Percentiles rank a stretch among this genome's conserved stretches.
These are phyloP conservation scores for Dalechampia spathulata DNA, from an alignment of 441 rosid genomes.

Conservation along the genomic window DNA sequence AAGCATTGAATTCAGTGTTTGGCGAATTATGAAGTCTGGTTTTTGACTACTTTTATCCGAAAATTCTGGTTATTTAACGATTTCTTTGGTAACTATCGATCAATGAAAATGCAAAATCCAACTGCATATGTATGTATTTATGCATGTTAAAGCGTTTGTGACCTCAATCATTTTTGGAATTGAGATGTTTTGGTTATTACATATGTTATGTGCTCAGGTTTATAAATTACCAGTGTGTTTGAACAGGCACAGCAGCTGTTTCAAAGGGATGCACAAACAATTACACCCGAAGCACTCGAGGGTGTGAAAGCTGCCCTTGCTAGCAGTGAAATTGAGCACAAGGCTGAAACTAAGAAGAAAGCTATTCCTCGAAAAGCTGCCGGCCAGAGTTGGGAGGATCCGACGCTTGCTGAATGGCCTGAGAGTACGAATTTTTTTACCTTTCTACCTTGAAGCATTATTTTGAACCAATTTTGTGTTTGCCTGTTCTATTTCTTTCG, in stretches of 20 bases:
- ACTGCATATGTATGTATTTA: too few relatives aligned
- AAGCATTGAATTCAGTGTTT: too few relatives aligned
- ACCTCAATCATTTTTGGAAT: too few relatives aligned
- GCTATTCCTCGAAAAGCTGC: conserved; percentile 96
- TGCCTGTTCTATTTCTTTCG: neutral
- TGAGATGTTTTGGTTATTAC: too few relatives aligned
- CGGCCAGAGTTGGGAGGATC: conserved; percentile 95
- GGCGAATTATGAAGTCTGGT: too few relatives aligned
- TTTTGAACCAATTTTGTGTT: neutral
- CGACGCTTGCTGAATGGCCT: conserved; percentile 95
- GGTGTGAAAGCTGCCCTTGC: conserved; percentile 94
- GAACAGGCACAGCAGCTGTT: conserved; percentile 82
- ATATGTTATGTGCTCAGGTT: neutral
- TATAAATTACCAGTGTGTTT: conserved; percentile 2
- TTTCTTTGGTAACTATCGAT: too few relatives aligned
- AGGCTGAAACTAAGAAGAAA: conserved; percentile 84
- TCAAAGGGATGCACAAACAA: conserved; percentile 87
- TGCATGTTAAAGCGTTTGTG: too few relatives aligned
- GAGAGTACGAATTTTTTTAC: conserved; percentile 47
- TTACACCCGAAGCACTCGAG: conserved; percentile 93
- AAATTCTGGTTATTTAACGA: too few relatives aligned
- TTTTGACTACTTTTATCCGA: too few relatives aligned
- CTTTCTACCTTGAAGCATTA: neutral
- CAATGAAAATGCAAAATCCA: too few relatives aligned
- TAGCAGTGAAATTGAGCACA: conserved; percentile 81